These are phyloP conservation scores for Verticillium albo-atrum DNA, from an alignment of 2,329 filamentous ascomycete genomes.

Conservation along the genomic window DNA sequence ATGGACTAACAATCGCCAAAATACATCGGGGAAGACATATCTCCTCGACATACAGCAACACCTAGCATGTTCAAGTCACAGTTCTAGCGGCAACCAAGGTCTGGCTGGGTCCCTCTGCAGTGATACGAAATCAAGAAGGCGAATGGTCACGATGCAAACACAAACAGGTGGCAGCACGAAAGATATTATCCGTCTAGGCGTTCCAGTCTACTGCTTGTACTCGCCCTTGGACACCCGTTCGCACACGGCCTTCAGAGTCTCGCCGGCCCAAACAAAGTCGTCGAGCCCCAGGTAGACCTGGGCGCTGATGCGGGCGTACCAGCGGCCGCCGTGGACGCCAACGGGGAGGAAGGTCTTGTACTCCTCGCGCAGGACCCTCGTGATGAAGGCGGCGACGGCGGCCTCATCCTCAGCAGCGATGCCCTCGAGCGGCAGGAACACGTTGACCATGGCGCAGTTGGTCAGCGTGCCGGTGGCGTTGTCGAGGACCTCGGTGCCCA, in stretches of 20 bases:
- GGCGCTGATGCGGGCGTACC: constrained; percentile 71
- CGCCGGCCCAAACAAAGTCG: constrained; percentile 71
- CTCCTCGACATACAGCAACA: too few species aligned
- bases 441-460: constrained; percentile 67
- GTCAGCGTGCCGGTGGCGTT: constrained; percentile 58
- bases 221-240: constrained; percentile 28
- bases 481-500: constrained; percentile 70
- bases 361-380: constrained; percentile 46
- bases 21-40: too few species aligned
- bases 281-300: constrained; percentile 79
- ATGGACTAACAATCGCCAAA: too few species aligned
- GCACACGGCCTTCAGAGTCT: constrained; percentile 48
- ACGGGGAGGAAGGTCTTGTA: constrained; percentile 68
- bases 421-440: constrained; percentile 61
- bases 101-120: too few species aligned
- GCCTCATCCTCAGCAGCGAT: constrained; percentile 24
- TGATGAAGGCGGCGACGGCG: constrained; percentile 53
- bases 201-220: neutral
- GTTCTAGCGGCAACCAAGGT: too few species aligned
- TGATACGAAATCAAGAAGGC: too few species aligned
- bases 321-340: constrained; percentile 53
- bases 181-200: neutral
- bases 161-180: too few species aligned
- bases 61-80: too few species aligned
- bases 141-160: too few species aligned